Evolutionary conservation across 768 basidiomycete genomes (phyloP).

Genomic region (Hirschioporus abietinus): DNA sequence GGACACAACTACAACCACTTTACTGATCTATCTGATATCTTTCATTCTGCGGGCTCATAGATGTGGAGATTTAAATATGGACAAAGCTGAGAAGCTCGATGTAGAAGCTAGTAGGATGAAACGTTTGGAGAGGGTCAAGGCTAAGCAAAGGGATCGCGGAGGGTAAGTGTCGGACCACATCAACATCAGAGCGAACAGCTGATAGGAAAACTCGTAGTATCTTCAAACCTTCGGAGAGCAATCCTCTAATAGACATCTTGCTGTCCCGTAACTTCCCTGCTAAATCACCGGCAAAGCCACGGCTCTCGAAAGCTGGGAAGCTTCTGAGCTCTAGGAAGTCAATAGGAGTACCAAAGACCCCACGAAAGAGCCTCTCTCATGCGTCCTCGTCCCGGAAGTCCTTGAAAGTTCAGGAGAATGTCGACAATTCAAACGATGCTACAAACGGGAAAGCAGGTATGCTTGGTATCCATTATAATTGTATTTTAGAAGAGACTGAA

Average conservation of each 20-base stretch:
- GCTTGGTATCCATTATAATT: not conserved
- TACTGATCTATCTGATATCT: too few species aligned
- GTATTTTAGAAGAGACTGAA: too few species aligned
- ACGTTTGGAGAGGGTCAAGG: constrained; percentile 56
- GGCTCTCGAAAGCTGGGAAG: not conserved
- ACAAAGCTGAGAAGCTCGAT: not conserved
- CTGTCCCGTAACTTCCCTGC: constrained; percentile 43
- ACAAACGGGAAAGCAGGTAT: not conserved
- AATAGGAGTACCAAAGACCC: not conserved
- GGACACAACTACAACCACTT: too few species aligned
- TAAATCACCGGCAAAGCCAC: constrained; percentile 37
- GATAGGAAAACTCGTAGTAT: not conserved
- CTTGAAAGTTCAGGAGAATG: too few species aligned
- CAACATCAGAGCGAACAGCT: too few species aligned
- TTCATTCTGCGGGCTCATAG: not conserved
- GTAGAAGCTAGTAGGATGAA: constrained; percentile 58
- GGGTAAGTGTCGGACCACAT: constrained; percentile 37
- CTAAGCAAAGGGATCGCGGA: constrained; percentile 63
- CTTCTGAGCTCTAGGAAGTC: not conserved
- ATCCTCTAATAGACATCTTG: constrained; percentile 46
- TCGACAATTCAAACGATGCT: not conserved
- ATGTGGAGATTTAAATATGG: not conserved
- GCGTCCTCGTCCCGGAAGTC: not conserved
- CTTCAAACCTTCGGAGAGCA: constrained; percentile 19
- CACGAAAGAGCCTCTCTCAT: not conserved